Evolutionary conservation across 129 eudicot genomes (phyloP), one percentile per base, ranked within the genome.

Genomic region (Centella asiatica): DNA sequence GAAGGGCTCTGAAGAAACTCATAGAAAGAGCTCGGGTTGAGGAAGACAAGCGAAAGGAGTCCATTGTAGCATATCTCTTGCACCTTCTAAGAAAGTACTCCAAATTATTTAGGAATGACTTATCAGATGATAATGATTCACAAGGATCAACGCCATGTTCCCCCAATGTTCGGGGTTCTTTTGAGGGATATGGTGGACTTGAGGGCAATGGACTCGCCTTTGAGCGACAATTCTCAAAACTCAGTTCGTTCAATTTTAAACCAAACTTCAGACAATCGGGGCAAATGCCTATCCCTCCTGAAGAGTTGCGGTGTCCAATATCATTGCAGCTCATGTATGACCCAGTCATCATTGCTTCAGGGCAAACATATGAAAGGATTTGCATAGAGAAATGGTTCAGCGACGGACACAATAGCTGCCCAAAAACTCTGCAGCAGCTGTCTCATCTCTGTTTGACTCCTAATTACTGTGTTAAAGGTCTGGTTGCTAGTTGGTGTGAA

Each of bases 61-160:
- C 93, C 3, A 93, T 92, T 6, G 86, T 93, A 6, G 96, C 96
- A 2, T 84, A 75, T 74, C 89, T 93, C 40, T 69, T 78, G 65
- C 83, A 84, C 71, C 85, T 84, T 69, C 80, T 87, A 86, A 77
- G 84, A 69, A 93, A 83, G 66, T 93, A 93, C 72, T 85, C 96
- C 0, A 93, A 93, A 57, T 62, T 81, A 63, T 93, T 93, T 55
- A 74, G 95, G 69, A 83, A 81, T 57, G 99, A 88, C 29, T 73
- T 88, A 33, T 85, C 82, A 1, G 99, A 93, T 44, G 96, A 93
- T 74, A 88, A 87, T 37, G 97, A 90, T 46, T 93, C 96, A 40
- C 99, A 88, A 46, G 96, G 99, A 19, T 93, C 99, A 26, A 83
- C 93, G 13, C 99, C 96, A 23, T 93, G 99, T 71, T 93, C 96